Conservation (phyloP, 768 basidiomycete genomes). For the Tylopilus balloui region DNA sequence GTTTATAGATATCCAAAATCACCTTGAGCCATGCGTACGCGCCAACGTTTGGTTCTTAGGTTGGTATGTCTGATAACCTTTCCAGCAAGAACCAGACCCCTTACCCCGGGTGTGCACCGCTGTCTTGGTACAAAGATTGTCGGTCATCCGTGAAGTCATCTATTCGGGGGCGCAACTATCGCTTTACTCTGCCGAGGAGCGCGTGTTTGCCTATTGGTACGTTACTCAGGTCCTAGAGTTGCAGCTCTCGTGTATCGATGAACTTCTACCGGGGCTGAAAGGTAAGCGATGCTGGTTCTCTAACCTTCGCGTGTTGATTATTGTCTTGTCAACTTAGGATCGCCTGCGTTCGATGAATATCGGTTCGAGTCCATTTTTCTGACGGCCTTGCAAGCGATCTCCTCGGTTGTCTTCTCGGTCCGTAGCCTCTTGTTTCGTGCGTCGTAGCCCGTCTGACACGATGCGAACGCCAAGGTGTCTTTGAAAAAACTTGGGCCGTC, state of each 20-base stretch:
- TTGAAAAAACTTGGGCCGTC: constrained; percentile 44
- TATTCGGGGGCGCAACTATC: constrained; percentile 76
- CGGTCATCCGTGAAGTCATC: constrained; percentile 60
- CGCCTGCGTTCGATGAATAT: constrained; percentile 40
- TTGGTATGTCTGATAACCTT: constrained; percentile 4
- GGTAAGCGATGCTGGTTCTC: constrained; percentile 30
- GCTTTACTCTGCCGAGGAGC: constrained; percentile 64
- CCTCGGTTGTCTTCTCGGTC: constrained; percentile 51
- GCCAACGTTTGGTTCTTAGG: background rate
- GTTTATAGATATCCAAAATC: constrained; percentile 25
- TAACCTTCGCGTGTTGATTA: background rate
- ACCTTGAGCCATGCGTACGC: constrained; percentile 20
- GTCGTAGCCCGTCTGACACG: background rate
- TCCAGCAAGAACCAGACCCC: constrained; percentile 29
- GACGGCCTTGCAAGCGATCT: constrained; percentile 55
- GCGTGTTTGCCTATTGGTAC: constrained; percentile 76
- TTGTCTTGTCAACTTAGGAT: constrained; percentile 9
- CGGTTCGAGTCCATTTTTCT: constrained; percentile 48
- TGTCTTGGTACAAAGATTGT: constrained; percentile 55
- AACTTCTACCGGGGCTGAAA: constrained; percentile 37
- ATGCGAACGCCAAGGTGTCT: constrained; percentile 39
- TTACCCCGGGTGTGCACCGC: constrained; percentile 22
- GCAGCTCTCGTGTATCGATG: constrained; percentile 53
- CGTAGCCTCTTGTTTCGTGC: constrained; percentile 11
- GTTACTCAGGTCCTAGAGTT: constrained; percentile 49